These are phyloP conservation scores for Gonapodya sp. DNA, from an alignment of 192 early-diverging fungal species.

Conservation along the genomic window DNA sequence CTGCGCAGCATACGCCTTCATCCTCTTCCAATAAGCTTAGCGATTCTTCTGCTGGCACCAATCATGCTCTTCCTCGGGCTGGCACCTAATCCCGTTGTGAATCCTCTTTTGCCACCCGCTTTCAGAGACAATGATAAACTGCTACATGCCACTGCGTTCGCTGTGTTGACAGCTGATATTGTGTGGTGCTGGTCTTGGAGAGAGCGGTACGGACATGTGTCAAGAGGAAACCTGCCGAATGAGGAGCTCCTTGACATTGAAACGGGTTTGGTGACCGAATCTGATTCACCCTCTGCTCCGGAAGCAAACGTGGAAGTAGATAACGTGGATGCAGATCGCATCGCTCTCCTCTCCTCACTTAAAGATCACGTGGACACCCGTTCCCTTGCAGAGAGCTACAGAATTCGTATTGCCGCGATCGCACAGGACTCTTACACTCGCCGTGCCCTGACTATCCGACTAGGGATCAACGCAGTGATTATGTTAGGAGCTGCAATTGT, in stretches of 20 bases:
- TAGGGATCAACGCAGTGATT: neutral
- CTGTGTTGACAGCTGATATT: neutral
- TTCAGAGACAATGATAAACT: neutral
- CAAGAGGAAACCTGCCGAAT: neutral
- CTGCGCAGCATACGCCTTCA: neutral
- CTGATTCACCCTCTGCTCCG: neutral
- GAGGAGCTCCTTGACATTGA: neutral
- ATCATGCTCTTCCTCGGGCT: neutral
- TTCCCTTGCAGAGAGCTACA: neutral
- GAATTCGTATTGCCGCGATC: neutral
- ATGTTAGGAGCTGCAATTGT: neutral
- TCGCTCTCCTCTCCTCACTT: neutral
- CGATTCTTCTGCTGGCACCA: neutral
- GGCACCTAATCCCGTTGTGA: neutral
- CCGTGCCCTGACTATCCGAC: neutral
- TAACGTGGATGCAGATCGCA: neutral
- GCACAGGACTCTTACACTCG: neutral
- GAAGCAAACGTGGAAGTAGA: too few relatives aligned
- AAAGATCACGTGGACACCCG: neutral
- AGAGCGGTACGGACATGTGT: neutral
- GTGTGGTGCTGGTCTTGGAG: neutral
- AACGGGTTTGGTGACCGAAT: neutral
- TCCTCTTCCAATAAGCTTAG: neutral
- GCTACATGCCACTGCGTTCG: neutral
- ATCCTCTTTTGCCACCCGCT: neutral